phyloP scores from a whole-genome alignment of 2,329 filamentous ascomycete species.

The Curvularia verruculosa region DNA sequence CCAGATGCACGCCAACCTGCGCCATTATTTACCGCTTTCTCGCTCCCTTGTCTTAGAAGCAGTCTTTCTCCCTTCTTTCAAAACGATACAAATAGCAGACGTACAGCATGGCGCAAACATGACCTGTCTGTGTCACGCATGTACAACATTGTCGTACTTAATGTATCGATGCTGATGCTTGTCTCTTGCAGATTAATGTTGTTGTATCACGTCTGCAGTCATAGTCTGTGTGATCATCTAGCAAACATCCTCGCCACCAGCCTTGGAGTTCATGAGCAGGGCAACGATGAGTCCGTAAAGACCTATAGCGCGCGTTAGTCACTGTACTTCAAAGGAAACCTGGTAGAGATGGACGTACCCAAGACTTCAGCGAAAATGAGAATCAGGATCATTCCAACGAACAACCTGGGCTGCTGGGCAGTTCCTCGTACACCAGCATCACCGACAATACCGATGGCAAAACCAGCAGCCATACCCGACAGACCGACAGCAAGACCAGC shows the following conservation, averaged over 20 bases:
- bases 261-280: slow-evolving; percentile 99
- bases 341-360: slow-evolving; percentile 65
- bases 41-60: slow-evolving; percentile 12
- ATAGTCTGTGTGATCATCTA: slow-evolving; percentile 17
- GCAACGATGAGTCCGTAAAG: slow-evolving; percentile 99
- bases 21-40: slow-evolving; percentile 43
- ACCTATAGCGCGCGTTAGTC: slow-evolving; percentile 61
- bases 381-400: slow-evolving; percentile 98
- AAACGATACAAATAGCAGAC: slow-evolving; percentile 46
- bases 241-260: slow-evolving; percentile 30
- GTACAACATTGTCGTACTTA: slow-evolving; percentile 16
- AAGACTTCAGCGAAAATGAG: slow-evolving; percentile 99
- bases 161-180: slow-evolving; percentile 25
- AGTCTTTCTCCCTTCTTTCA: slow-evolving; percentile 16
- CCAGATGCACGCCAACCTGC: slow-evolving; percentile 37
- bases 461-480: slow-evolving; percentile 90
- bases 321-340: neutral
- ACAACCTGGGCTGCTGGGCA: slow-evolving; percentile 82
- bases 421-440: slow-evolving; percentile 88
- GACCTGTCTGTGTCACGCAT: slow-evolving; percentile 36
- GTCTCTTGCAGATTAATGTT: slow-evolving; percentile 37
- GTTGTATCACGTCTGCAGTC: slow-evolving; percentile 38
- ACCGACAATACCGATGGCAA: slow-evolving; percentile 68
- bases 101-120: slow-evolving; percentile 41
- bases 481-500: slow-evolving; percentile 69